Evolutionary conservation across 2,329 filamentous ascomycete species (phyloP), one percentile per base, ranked within the genome.

Genomic region (Aspergillus awamori): DNA sequence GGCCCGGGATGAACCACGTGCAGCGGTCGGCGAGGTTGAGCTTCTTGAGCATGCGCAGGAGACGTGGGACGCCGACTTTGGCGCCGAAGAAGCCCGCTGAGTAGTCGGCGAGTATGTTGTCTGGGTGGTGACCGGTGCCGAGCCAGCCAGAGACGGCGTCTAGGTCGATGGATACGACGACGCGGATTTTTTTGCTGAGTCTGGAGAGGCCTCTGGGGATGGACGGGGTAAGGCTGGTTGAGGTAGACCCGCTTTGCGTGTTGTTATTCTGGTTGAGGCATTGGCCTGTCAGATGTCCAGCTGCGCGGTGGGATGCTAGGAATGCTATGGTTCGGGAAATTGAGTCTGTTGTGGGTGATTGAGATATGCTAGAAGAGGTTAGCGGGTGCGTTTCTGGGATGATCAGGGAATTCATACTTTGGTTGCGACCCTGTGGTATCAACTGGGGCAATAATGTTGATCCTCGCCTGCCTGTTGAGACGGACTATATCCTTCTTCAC

Each of bases 1-100:
- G 85, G 51, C 85, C 84, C 0, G 85, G 85, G 10, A 87, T 81
- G 67, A 86, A 87, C 85, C 84, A 87, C 3, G 84, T 86, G 28
- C 84, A 77, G 61, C 82, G 82, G 28, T 84, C 77, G 3, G 82
- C 74, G 24, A 87, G 80, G 1, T 72, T 69, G 45, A 83, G 78
- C 65, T 81, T 83, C 33, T 79, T 77, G 67, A 87, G 83, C 54
- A 87, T 74, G 49, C 80, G 82, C 8, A 87, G 74, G 2, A 87
- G 76, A 8, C 84, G 79, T 0, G 81, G 82, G 0, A 86, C 84
- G 36, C 84, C 85, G n/a, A 86, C 83, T 58, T 81, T 77, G 1
- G 81, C 85, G 48, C 81, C 80, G 71, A 87, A 85, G 69, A 85
- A 83, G 8, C 84, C 84, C 3, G 81, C 74, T 17, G 79, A 82